Conservation (phyloP, 371 early-diverging fungal genomes). For the Zancudomyces culisetae region DNA sequence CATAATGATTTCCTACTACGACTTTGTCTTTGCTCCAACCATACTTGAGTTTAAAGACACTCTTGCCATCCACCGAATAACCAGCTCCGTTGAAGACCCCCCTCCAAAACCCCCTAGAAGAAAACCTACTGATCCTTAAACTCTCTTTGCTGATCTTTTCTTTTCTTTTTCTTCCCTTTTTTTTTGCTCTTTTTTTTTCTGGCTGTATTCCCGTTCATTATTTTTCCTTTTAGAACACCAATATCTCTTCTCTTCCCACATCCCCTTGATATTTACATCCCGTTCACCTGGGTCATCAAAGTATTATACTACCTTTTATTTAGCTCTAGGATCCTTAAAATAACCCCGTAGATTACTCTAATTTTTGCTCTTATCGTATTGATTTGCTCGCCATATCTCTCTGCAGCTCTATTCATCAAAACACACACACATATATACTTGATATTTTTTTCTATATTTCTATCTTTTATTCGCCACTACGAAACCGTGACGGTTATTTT, state of each 20-base stretch:
- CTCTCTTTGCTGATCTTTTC: background rate
- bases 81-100: background rate
- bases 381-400: conserved; percentile 41
- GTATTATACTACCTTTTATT: background rate
- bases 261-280: too few species aligned
- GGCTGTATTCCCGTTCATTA: background rate
- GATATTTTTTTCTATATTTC: too few species aligned
- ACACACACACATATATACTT: too few species aligned
- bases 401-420: conserved; percentile 29
- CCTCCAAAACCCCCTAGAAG: background rate
- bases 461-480: too few species aligned
- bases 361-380: conserved; percentile 63
- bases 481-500: too few species aligned
- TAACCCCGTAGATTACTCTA: conserved; percentile 31
- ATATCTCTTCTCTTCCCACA: background rate
- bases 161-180: background rate
- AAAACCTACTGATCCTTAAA: background rate
- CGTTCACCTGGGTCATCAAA: too few species aligned
- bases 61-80: background rate
- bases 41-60: background rate
- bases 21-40: conserved; percentile 19
- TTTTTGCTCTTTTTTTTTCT: background rate
- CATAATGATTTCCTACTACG: conserved; percentile 23
- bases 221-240: background rate
- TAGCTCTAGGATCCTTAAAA: background rate